Conservation (phyloP, 208 protist species). For the Trypanosoma scelopori region DNA sequence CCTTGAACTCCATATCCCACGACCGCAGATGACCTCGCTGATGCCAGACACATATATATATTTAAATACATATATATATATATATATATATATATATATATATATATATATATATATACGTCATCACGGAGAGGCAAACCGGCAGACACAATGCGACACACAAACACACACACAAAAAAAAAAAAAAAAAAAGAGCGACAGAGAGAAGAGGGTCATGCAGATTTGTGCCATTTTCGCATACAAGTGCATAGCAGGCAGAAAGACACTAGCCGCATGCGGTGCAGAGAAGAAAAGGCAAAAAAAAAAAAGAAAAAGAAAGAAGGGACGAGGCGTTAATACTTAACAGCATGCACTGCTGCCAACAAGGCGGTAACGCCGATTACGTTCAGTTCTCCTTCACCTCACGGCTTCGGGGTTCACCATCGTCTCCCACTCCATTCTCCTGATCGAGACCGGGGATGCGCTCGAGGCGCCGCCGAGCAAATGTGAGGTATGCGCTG, state of each 20-base stretch:
- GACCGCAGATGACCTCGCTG: neutral
- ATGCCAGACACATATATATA: neutral
- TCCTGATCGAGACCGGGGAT: conserved; percentile 14
- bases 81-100: no score
- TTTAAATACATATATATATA: no score
- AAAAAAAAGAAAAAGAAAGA: conserved; percentile 18
- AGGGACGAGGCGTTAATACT: neutral
- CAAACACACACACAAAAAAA: conserved; percentile 13
- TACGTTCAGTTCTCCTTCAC: conserved; percentile 4
- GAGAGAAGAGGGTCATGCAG: no score
- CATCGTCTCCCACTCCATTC: conserved; percentile 14
- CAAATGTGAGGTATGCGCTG: conserved; percentile 92
- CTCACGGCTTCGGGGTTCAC: neutral
- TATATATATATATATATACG: conserved; percentile 9
- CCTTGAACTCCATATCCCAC: conserved; percentile 46
- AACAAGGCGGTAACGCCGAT: neutral
- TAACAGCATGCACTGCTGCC: neutral
- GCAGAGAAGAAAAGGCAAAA: no score
- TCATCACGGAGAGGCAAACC: neutral
- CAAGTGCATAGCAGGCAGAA: no score
- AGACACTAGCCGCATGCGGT: no score
- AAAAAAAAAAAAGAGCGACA: conserved; percentile 15
- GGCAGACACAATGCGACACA: neutral
- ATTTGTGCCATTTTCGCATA: no score
- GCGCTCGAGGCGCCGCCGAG: conserved; percentile 58